Conservation (phyloP, 495 filamentous ascomycete genomes). For the Penicillium verhagenii region DNA sequence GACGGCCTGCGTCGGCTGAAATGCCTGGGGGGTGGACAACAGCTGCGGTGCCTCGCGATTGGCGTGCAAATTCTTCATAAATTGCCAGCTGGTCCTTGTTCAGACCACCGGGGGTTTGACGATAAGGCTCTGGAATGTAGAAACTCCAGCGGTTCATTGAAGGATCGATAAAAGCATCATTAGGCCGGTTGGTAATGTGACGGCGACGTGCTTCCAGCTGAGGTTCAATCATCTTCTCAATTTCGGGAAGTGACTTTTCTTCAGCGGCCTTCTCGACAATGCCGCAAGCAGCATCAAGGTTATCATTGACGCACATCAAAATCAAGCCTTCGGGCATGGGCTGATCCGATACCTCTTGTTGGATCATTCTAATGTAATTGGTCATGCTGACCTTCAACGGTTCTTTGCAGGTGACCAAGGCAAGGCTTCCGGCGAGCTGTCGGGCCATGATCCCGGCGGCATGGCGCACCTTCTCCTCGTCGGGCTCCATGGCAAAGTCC, state of each 20-base stretch:
- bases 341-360: constrained; percentile 64
- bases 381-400: constrained; percentile 92
- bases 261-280: constrained; percentile 94
- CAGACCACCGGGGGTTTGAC: constrained; percentile 73
- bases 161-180: constrained; percentile 79
- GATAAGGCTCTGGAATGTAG: constrained; percentile 87
- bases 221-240: constrained; percentile 82
- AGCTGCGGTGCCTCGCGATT: constrained; percentile 58
- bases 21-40: constrained; percentile 53
- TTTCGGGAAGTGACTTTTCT: constrained; percentile 86
- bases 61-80: constrained; percentile 91
- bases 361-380: constrained; percentile 88
- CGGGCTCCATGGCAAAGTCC: constrained; percentile 90
- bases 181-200: constrained; percentile 66
- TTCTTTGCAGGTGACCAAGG: constrained; percentile 97
- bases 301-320: constrained; percentile 97
- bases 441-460: constrained; percentile 90
- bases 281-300: constrained; percentile 86
- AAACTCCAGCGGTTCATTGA: constrained; percentile 80
- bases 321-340: constrained; percentile 84
- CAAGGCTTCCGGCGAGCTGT: constrained; percentile 86
- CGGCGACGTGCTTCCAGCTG: constrained; percentile 72
- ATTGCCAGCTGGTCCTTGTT: constrained; percentile 92
- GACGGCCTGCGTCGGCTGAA: constrained; percentile 59
- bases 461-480: constrained; percentile 79